Conservation (phyloP, 495 filamentous ascomycete genomes). For the Sordaria brevicollis region DNA sequence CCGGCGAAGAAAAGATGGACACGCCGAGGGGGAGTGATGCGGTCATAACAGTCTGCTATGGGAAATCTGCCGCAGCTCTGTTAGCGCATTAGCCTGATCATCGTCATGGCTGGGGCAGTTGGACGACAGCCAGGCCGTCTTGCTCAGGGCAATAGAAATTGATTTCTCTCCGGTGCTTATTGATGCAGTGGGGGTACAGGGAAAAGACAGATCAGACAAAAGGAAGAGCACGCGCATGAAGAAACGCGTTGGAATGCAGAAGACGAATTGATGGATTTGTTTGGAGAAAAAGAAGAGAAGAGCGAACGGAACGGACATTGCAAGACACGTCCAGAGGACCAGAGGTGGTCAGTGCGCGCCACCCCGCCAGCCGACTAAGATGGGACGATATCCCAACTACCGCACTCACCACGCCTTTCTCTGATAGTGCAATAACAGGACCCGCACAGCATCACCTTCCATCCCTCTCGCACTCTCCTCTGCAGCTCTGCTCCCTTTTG, state of each 20-base stretch:
- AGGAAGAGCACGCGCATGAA: not conserved
- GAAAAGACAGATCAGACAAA: too few species aligned
- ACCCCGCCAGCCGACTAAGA: not conserved
- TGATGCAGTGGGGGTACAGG: too few species aligned
- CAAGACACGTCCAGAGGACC: not conserved
- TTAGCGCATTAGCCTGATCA: not conserved
- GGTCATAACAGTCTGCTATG: fast-evolving
- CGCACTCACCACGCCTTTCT: fast-evolving
- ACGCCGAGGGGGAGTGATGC: not conserved
- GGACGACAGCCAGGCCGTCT: not conserved
- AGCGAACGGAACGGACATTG: not conserved
- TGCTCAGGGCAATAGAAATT: not conserved
- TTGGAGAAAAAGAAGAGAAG: not conserved
- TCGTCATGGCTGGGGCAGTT: not conserved
- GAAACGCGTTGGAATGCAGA: not conserved
- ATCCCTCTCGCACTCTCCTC: not conserved
- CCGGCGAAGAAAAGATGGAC: not conserved
- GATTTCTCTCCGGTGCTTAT: too few species aligned
- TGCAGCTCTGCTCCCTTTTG: not conserved
- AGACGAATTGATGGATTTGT: not conserved
- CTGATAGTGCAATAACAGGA: not conserved
- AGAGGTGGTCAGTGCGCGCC: not conserved
- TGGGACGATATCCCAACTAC: not conserved
- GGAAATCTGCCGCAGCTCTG: fast-evolving
- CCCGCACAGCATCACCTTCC: not conserved